phyloP scores from a whole-genome alignment of 1,284 basidiomycete species.

The Anthracocystis setariae region DNA sequence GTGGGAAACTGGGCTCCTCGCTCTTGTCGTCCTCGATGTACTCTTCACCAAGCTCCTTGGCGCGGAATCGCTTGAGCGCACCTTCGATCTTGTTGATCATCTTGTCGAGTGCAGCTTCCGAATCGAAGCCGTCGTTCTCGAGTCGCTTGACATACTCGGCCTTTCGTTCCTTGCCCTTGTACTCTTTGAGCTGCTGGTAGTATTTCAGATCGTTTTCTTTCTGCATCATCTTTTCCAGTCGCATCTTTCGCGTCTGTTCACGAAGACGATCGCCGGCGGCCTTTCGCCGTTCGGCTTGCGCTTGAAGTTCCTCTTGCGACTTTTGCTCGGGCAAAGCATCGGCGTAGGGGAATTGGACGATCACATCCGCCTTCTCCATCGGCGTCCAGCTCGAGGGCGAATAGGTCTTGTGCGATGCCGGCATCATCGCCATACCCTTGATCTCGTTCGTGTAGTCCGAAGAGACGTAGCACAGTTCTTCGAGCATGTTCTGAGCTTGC shows the following conservation, averaged over 20 bases:
- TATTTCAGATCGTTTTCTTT: slow-evolving; percentile 85
- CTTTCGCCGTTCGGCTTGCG: slow-evolving; percentile 79
- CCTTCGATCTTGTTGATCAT: slow-evolving; percentile 81
- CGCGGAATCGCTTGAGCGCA: slow-evolving; percentile 76
- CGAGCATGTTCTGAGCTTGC: slow-evolving; percentile 83
- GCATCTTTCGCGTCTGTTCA: slow-evolving; percentile 87
- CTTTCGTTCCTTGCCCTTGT: slow-evolving; percentile 76
- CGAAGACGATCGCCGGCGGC: slow-evolving; percentile 88
- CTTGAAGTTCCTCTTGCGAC: slow-evolving; percentile 86
- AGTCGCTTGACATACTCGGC: slow-evolving; percentile 76
- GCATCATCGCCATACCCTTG: slow-evolving; percentile 66
- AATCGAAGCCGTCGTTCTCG: slow-evolving; percentile 77
- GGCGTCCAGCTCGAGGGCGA: slow-evolving; percentile 67
- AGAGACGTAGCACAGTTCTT: slow-evolving; percentile 86
- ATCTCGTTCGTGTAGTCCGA: slow-evolving; percentile 80
- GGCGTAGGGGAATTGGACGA: slow-evolving; percentile 55
- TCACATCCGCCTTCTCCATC: slow-evolving; percentile 70
- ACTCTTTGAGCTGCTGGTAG: slow-evolving; percentile 76
- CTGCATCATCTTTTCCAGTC: slow-evolving; percentile 77
- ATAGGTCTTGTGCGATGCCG: slow-evolving; percentile 79
- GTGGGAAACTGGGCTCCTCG: slow-evolving; percentile 84
- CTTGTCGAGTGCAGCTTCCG: slow-evolving; percentile 74
- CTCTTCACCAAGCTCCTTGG: slow-evolving; percentile 75
- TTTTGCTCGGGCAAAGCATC: slow-evolving; percentile 78
- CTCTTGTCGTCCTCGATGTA: slow-evolving; percentile 70